Conservation (phyloP, 768 basidiomycete genomes). For the Coprinopsis cinerea region DNA sequence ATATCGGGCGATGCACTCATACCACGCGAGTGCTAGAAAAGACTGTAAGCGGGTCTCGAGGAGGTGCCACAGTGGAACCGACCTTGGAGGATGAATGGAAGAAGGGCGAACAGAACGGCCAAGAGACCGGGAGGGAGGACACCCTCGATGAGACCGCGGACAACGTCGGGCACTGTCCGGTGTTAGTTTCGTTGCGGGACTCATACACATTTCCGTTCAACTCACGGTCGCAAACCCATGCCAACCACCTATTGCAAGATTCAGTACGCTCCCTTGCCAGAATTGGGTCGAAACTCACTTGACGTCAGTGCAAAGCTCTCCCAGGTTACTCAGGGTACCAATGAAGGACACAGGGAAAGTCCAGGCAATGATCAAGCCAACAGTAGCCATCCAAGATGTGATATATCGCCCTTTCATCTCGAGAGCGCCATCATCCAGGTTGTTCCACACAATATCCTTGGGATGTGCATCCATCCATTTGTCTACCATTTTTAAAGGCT, state of each 20-base stretch:
- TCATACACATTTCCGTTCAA: not conserved
- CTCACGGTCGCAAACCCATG: constrained; percentile 45
- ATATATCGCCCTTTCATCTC: constrained; percentile 51
- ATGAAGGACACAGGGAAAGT: constrained; percentile 62
- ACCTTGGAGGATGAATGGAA: constrained; percentile 58
- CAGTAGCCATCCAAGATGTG: constrained; percentile 48
- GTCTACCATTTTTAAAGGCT: constrained; percentile 53
- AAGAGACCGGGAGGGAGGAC: constrained; percentile 60
- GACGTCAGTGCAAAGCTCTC: constrained; percentile 43
- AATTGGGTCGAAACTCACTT: constrained; percentile 22
- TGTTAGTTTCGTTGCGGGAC: not conserved
- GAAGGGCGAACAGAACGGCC: constrained; percentile 53
- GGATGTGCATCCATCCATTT: constrained; percentile 55
- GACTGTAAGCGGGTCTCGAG: not conserved
- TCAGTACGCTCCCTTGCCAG: too few relatives aligned
- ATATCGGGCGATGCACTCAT: constrained; percentile 65
- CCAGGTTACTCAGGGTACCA: constrained; percentile 56
- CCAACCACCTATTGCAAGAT: constrained; percentile 59
- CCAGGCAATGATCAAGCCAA: constrained; percentile 60
- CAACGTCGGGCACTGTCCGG: constrained; percentile 26
- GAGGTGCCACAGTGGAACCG: constrained; percentile 12
- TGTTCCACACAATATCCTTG: constrained; percentile 54
- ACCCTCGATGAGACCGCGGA: constrained; percentile 56
- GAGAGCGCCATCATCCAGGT: constrained; percentile 44
- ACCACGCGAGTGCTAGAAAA: constrained; percentile 46